Evolutionary conservation across 495 filamentous ascomycete genomes (phyloP), one percentile per base, ranked within the genome.

Genomic region (Lepidopterella palustris): DNA sequence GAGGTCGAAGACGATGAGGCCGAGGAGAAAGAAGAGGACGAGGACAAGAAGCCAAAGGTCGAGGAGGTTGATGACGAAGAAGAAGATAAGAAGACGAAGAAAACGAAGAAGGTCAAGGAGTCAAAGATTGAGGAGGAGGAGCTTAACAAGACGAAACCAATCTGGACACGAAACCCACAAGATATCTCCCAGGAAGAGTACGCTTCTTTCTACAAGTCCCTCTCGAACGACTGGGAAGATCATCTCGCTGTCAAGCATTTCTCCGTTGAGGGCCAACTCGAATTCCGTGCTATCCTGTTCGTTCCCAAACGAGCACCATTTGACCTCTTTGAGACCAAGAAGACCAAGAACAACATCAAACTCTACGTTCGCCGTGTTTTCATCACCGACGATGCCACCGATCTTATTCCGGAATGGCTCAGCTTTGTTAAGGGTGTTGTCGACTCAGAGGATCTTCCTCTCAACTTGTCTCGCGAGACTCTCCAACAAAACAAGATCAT

Each of bases 331-430:
- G 93, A 98, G 86, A 96, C 95, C 66, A 98, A 98, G 88, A 95
- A 96, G 86, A 96, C 91, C 72, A 98, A 98, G 90, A 97, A 97
- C 85, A 98, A 98, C 87, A 97, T 98, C 84, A 98, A 98, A 84
- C 86, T 98, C 70, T 98, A 98, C 78, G 93, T 98, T 68, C 93
- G 93, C 76, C 95, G 93, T 76, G 93, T 98, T 77, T 98, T 98
- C 86, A 98, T 98, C 82, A 98, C 93, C 57, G 93, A 98, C 68
- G 93, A 98, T 79, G 92, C 91, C 64, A 97, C 92, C 70, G 93
- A 98, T 74, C 86, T 98, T 79, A 95, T 98, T 67, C 93, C 93
- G 61, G 93, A 98, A 82, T 98, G 93, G 93, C 87, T 98, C 72
- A 83, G 89, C 80, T 98, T 98, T 80, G 76, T 98, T 83, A 97